A percentile compares a stretch with the other conserved stretches of the same genome.
Conservation (phyloP, 1,139 yeast genomes). For the Yamadazyma sp. region DNA sequence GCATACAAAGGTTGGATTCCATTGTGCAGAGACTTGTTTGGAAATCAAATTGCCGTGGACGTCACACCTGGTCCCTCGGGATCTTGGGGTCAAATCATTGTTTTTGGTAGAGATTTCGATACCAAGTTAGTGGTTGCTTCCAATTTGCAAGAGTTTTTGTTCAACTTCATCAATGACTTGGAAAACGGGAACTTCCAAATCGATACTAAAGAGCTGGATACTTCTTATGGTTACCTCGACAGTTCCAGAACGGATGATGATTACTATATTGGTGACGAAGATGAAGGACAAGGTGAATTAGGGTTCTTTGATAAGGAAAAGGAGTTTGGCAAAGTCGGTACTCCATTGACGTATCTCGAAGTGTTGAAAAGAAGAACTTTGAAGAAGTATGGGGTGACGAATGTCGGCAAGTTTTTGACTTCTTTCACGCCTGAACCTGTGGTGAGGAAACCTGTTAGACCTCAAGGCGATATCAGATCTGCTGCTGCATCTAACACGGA, state of each 20-base stretch:
- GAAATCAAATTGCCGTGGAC: slow-evolving; percentile 64
- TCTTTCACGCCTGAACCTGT: slow-evolving; percentile 36
- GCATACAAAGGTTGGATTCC: slow-evolving; percentile 65
- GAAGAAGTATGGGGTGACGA: slow-evolving; percentile 40
- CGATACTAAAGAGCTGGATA: slow-evolving; percentile 43
- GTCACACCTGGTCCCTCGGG: slow-evolving; percentile 64
- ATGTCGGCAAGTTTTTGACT: slow-evolving; percentile 38
- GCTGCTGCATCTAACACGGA: slow-evolving; percentile 15
- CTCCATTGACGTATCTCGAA: slow-evolving; percentile 48
- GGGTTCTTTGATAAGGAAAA: slow-evolving; percentile 33
- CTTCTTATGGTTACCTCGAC: slow-evolving; percentile 32
- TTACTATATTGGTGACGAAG: slow-evolving; percentile 49
- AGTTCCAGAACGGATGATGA: slow-evolving; percentile 42
- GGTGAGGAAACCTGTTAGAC: slow-evolving; percentile 3
- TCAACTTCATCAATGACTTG: slow-evolving; percentile 47
- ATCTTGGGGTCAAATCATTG: slow-evolving; percentile 59
- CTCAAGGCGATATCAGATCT: slow-evolving; percentile 9
- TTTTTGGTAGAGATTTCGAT: slow-evolving; percentile 66
- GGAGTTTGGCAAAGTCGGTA: slow-evolving; percentile 34
- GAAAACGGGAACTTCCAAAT: slow-evolving; percentile 54
- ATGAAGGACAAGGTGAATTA: slow-evolving; percentile 47
- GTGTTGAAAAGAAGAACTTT: slow-evolving; percentile 52
- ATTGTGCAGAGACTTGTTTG: slow-evolving; percentile 54
- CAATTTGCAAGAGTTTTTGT: slow-evolving; percentile 56
- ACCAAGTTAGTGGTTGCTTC: slow-evolving; percentile 59